These are phyloP conservation scores for Acer campestre DNA, from an alignment of 345 rosid species.

Conservation along the genomic window DNA sequence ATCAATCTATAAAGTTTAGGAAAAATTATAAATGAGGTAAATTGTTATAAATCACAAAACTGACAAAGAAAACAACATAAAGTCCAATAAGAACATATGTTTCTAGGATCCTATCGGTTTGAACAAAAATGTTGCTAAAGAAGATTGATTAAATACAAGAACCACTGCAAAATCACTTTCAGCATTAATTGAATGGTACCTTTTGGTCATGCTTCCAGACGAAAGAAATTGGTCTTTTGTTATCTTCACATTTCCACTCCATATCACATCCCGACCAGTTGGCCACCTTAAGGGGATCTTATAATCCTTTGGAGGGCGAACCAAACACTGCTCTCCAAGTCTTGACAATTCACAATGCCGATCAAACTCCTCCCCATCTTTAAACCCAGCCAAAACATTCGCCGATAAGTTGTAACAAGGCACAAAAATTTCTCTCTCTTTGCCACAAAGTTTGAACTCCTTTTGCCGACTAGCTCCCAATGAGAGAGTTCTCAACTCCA, in stretches of 20 bases:
- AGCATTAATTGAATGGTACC: constrained; percentile 41
- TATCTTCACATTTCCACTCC: constrained; percentile 95
- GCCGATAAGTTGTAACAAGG: constrained; percentile 89
- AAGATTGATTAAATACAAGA: constrained; percentile 6
- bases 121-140: neutral
- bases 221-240: constrained; percentile 97
- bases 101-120: neutral
- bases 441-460: constrained; percentile 79
- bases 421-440: constrained; percentile 84
- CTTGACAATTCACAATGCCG: constrained; percentile 79
- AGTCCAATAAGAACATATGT: neutral
- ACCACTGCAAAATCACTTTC: constrained; percentile 19
- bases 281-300: constrained; percentile 97
- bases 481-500: constrained; percentile 68
- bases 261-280: constrained; percentile 88
- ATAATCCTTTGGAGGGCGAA: constrained; percentile 94
- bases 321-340: constrained; percentile 56
- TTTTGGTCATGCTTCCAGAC: constrained; percentile 94
- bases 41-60: constrained; percentile 1
- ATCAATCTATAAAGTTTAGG: constrained; percentile 57
- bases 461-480: constrained; percentile 51
- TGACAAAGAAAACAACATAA: constrained; percentile 6
- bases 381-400: constrained; percentile 71
- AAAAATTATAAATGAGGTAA: constrained; percentile 4
- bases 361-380: constrained; percentile 87